Conservation (phyloP, 805 yeast genomes). For the Candida morakotiae region DNA sequence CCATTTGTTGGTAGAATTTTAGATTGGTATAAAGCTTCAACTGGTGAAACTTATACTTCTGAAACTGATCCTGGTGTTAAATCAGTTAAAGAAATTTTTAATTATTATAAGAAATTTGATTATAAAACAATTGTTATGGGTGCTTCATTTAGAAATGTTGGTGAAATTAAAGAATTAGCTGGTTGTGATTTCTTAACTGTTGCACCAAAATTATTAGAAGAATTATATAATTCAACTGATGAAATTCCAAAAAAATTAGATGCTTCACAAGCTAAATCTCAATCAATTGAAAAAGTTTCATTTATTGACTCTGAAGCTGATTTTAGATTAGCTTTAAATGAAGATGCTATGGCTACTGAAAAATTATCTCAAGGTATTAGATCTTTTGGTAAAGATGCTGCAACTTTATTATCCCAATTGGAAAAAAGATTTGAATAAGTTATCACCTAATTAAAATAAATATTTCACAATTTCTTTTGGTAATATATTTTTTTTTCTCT, state of each 20-base stretch:
- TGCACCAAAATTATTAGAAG: slow-evolving; percentile 88
- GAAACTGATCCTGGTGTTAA: slow-evolving; percentile 94
- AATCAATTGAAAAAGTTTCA: slow-evolving; percentile 63
- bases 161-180: slow-evolving; percentile 93
- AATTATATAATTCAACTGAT: slow-evolving; percentile 72
- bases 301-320: slow-evolving; percentile 81
- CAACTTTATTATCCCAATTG: slow-evolving; percentile 66
- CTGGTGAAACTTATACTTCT: slow-evolving; percentile 81
- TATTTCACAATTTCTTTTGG: too few relatives aligned
- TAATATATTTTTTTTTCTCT: background rate
- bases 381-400: slow-evolving; percentile 91
- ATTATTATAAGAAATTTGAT: slow-evolving; percentile 96
- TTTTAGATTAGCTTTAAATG: slow-evolving; percentile 89
- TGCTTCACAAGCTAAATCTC: slow-evolving; percentile 53
- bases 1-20: slow-evolving; percentile 99
- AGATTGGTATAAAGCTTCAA: slow-evolving; percentile 95
- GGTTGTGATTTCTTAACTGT: slow-evolving; percentile 97
- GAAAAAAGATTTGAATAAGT: slow-evolving; percentile 46
- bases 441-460: background rate
- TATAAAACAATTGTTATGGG: slow-evolving; percentile 99
- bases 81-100: slow-evolving; percentile 84
- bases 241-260: slow-evolving; percentile 80
- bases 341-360: slow-evolving; percentile 98
- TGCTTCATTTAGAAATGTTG: slow-evolving; percentile 97
- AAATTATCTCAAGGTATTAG: slow-evolving; percentile 98